phyloP scores from a whole-genome alignment of 2,329 filamentous ascomycete species.

The Phyllosticta citrichinensis region DNA sequence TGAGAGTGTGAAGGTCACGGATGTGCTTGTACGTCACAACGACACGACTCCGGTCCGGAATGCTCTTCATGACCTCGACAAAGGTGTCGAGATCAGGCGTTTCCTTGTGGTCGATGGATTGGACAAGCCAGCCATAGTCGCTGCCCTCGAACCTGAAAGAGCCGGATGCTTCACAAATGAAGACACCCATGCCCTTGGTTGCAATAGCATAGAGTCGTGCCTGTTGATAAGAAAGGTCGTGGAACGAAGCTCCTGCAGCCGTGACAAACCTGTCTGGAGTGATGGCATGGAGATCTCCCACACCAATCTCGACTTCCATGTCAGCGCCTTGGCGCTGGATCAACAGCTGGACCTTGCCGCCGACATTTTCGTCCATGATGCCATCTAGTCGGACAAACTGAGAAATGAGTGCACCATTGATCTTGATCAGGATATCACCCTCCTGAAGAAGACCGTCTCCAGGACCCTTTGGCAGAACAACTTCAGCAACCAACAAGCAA shows the following conservation, averaged over 20 bases:
- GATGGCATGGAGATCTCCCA: slow-evolving; percentile 86
- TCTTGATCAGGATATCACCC: slow-evolving; percentile 84
- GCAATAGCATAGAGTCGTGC: slow-evolving; percentile 91
- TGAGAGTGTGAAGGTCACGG: slow-evolving; percentile 84
- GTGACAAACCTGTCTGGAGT: slow-evolving; percentile 94
- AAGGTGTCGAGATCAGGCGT: slow-evolving; percentile 82
- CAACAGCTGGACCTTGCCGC: slow-evolving; percentile 63
- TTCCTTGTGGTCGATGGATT: slow-evolving; percentile 84
- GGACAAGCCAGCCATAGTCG: slow-evolving; percentile 86
- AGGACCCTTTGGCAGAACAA: slow-evolving; percentile 82
- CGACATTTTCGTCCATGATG: slow-evolving; percentile 82
- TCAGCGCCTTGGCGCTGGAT: slow-evolving; percentile 85
- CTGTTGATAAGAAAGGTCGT: slow-evolving; percentile 94
- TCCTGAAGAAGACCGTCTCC: slow-evolving; percentile 82
- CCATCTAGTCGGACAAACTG: slow-evolving; percentile 88
- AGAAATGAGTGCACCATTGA: slow-evolving; percentile 86
- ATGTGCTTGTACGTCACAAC: slow-evolving; percentile 96
- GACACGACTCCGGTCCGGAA: slow-evolving; percentile 72
- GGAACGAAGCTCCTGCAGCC: slow-evolving; percentile 88
- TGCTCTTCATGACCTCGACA: slow-evolving; percentile 78
- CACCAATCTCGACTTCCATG: slow-evolving; percentile 70
- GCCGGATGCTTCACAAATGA: slow-evolving; percentile 86
- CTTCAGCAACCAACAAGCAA: slow-evolving; percentile 94
- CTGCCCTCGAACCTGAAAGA: slow-evolving; percentile 91
- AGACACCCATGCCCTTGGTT: slow-evolving; percentile 67